phyloP scores from a whole-genome alignment of 768 basidiomycete species.

The Leccinum olivaceopallidum region DNA sequence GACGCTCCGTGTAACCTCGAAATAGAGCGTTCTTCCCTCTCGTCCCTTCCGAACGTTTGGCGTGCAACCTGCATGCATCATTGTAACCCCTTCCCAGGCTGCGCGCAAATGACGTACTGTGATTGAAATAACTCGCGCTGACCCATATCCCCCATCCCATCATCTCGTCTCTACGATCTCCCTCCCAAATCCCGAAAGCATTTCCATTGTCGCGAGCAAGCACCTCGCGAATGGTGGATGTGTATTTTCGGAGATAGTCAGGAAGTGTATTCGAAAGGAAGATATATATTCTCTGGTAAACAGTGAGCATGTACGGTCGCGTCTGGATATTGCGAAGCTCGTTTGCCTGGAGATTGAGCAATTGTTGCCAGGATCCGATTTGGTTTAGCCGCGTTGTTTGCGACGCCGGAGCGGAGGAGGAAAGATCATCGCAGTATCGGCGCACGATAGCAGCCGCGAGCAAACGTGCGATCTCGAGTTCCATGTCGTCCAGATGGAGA shows the following conservation, averaged over 20 bases:
- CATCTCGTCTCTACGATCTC: conserved; percentile 52
- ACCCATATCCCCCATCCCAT: conserved; percentile 65
- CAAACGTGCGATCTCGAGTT: conserved; percentile 59
- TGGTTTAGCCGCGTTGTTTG: conserved; percentile 3
- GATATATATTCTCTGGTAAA: conserved; percentile 53
- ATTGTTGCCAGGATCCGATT: conserved; percentile 42
- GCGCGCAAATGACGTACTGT: conserved; percentile 41
- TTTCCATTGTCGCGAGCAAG: conserved; percentile 64
- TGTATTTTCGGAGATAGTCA: conserved; percentile 32
- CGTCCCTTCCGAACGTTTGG: conserved; percentile 53
- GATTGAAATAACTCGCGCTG: conserved; percentile 67
- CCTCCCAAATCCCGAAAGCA: conserved; percentile 69
- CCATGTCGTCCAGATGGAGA: conserved; percentile 47
- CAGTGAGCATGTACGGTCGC: conserved; percentile 51
- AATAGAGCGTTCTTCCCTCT: conserved; percentile 44
- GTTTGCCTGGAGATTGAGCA: conserved; percentile 58
- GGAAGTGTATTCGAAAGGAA: conserved; percentile 46
- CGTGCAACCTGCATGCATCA: conserved; percentile 42
- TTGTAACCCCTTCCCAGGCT: conserved; percentile 1
- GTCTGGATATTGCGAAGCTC: conserved; percentile 47
- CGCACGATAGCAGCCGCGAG: conserved; percentile 51
- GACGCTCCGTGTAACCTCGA: conserved; percentile 46
- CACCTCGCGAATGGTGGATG: conserved; percentile 51
- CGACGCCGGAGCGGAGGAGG: conserved; percentile 10
- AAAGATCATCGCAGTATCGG: conserved; percentile 34